A percentile compares a stretch with the other conserved stretches of the same genome.
phyloP scores from a whole-genome alignment of 805 yeast species.

The Candida ortonii region DNA sequence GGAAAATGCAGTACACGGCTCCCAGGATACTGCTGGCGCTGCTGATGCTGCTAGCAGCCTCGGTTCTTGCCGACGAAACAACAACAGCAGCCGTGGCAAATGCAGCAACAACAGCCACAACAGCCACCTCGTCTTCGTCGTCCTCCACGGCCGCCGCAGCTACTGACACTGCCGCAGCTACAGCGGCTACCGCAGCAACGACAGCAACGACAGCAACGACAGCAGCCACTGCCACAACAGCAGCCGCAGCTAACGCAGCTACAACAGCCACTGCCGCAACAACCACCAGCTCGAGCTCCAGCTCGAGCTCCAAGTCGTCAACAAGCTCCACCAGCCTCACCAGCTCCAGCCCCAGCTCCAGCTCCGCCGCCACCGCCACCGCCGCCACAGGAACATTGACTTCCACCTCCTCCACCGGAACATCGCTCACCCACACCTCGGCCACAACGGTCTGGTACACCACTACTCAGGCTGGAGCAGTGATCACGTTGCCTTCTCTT shows the following conservation, averaged over 20 bases:
- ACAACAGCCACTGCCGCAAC: conserved; percentile 13
- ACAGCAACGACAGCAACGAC: conserved; percentile 7
- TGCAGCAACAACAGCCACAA: conserved; percentile 6
- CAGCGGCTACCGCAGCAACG: background rate
- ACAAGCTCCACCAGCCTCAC: conserved; percentile 25
- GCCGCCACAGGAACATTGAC: conserved; percentile 18
- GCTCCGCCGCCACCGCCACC: conserved; percentile 14
- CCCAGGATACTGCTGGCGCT: conserved; percentile 8
- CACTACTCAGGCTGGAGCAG: conserved; percentile 48
- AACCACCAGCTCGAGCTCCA: conserved; percentile 13
- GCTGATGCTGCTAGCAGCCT: conserved; percentile 10
- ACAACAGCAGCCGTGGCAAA: conserved; percentile 7
- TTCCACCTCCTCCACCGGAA: conserved; percentile 23
- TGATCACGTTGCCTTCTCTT: conserved; percentile 42
- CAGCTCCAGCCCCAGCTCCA: conserved; percentile 25
- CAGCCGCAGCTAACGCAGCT: conserved; percentile 13
- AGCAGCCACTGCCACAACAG: conserved; percentile 6
- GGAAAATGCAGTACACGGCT: conserved; percentile 5
- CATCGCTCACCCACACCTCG: conserved; percentile 9
- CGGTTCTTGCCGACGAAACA: conserved; percentile 11
- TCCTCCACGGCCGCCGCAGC: conserved; percentile 7
- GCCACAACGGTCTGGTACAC: conserved; percentile 18
- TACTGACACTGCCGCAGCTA: conserved; percentile 7
- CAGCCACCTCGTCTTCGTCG: conserved; percentile 3
- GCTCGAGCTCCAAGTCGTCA: conserved; percentile 21